Conservation (phyloP, 1,284 basidiomycete genomes). For the Paramarasmius palmivorus region DNA sequence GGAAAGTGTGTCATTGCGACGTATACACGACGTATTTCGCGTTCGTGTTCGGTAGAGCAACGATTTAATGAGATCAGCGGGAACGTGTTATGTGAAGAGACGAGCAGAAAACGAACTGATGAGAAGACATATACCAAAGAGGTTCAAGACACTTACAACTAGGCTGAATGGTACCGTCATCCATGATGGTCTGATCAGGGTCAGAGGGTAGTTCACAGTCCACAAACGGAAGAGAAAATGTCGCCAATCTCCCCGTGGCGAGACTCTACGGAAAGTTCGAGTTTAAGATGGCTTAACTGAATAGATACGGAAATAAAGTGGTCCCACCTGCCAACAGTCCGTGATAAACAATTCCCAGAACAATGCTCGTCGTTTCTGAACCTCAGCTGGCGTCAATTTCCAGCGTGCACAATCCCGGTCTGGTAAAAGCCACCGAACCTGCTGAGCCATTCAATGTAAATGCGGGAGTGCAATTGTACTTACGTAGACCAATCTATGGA, state of each 20-base stretch:
- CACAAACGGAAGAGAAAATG: conserved; percentile 64
- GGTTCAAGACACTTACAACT: conserved; percentile 46
- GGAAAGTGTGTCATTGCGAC: not conserved
- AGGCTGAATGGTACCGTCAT: conserved; percentile 50
- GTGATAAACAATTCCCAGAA: conserved; percentile 76
- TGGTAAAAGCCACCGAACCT: conserved; percentile 22
- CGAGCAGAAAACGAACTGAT: conserved; percentile 3
- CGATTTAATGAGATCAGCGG: not conserved
- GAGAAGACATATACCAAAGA: conserved; percentile 11
- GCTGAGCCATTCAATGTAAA: not conserved
- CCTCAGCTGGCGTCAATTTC: conserved; percentile 56
- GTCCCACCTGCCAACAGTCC: conserved; percentile 63
- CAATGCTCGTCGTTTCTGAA: conserved; percentile 66
- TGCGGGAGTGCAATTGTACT: conserved; percentile 31
- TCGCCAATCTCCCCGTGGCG: conserved; percentile 64
- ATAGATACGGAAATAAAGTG: not conserved
- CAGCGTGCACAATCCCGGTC: conserved; percentile 72
- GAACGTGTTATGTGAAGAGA: not conserved
- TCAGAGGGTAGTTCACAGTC: conserved; percentile 65
- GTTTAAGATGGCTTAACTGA: not conserved
- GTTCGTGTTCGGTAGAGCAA: no score
- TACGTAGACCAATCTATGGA: conserved; percentile 62
- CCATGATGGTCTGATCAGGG: conserved; percentile 49
- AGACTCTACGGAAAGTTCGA: conserved; percentile 40
- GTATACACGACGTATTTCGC: no score